Evolutionary conservation across 495 filamentous ascomycete species (phyloP).

Genomic region (Talaromyces trachyspermus): DNA sequence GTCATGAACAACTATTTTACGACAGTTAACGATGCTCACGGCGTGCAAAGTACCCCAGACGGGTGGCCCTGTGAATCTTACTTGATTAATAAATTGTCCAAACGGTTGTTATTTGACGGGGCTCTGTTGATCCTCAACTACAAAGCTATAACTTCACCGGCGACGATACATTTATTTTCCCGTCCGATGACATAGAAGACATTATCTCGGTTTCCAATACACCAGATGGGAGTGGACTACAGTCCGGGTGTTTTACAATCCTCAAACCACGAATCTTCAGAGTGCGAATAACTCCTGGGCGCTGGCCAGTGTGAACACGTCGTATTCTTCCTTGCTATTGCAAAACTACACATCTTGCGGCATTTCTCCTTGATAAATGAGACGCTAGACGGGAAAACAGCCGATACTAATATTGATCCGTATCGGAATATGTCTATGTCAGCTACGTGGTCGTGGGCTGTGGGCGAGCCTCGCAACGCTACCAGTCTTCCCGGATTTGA

Average conservation of each 20-base stretch:
- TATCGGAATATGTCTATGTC: constrained; percentile 47
- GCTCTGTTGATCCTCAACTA: constrained; percentile 50
- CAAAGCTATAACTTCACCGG: constrained; percentile 38
- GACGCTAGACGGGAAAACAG: constrained; percentile 45
- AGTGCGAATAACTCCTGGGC: constrained; percentile 54
- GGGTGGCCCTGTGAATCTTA: constrained; percentile 57
- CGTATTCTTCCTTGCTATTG: constrained; percentile 23
- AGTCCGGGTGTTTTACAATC: constrained; percentile 46
- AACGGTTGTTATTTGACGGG: constrained; percentile 47
- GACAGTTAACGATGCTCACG: constrained; percentile 24
- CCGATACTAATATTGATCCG: constrained; percentile 30
- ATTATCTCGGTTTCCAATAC: constrained; percentile 17
- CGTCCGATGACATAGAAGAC: constrained; percentile 27
- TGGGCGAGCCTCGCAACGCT: constrained; percentile 44
- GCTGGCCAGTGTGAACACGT: constrained; percentile 22
- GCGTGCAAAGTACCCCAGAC: constrained; percentile 44
- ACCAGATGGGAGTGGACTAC: constrained; percentile 29
- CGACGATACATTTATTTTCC: constrained; percentile 39
- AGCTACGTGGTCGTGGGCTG: constrained; percentile 53
- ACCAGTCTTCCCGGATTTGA: constrained; percentile 14
- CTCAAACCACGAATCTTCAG: constrained; percentile 27
- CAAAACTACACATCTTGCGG: constrained; percentile 45
- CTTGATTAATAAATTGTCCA: constrained; percentile 42
- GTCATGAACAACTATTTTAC: constrained; percentile 49
- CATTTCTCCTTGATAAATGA: constrained; percentile 49